Percentiles rank a stretch among this genome's conserved stretches.
phyloP scores from a whole-genome alignment of 768 basidiomycete genomes.

The Hericium coralloides region DNA sequence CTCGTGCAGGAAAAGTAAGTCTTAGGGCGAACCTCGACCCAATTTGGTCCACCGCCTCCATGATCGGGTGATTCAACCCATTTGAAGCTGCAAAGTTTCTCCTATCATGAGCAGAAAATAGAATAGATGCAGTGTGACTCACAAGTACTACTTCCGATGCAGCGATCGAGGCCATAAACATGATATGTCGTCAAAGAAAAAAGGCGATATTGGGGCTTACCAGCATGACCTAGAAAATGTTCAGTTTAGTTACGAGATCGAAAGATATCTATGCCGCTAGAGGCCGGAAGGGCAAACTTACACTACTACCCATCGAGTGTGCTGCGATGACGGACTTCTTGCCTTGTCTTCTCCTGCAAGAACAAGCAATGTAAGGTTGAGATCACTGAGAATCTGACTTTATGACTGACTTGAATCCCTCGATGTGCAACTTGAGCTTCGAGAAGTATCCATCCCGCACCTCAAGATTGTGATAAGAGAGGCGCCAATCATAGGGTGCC shows the following conservation, averaged over 20 bases:
- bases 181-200: neutral
- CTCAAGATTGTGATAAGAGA: slow-evolving; percentile 87
- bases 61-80: slow-evolving; percentile 90
- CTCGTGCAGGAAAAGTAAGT: neutral
- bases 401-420: slow-evolving; percentile 55
- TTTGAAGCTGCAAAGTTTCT: slow-evolving; percentile 53
- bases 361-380: neutral
- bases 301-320: slow-evolving; percentile 82
- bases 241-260: neutral
- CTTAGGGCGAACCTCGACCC: slow-evolving; percentile 82
- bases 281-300: slow-evolving; percentile 27
- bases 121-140: slow-evolving; percentile 21
- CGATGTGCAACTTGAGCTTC: slow-evolving; percentile 70
- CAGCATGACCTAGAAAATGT: slow-evolving; percentile 29
- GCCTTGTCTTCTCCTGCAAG: slow-evolving; percentile 49
- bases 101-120: neutral
- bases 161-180: no score
- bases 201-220: slow-evolving; percentile 24
- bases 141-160: slow-evolving; percentile 67
- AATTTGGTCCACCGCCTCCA: slow-evolving; percentile 74
- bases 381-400: neutral
- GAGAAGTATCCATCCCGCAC: slow-evolving; percentile 87
- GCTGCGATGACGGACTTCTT: slow-evolving; percentile 79
- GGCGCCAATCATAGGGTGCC: slow-evolving; percentile 86
- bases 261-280: neutral